These are phyloP conservation scores for Fusarium annulatum DNA, from an alignment of 2,329 filamentous ascomycete genomes.

Conservation along the genomic window DNA sequence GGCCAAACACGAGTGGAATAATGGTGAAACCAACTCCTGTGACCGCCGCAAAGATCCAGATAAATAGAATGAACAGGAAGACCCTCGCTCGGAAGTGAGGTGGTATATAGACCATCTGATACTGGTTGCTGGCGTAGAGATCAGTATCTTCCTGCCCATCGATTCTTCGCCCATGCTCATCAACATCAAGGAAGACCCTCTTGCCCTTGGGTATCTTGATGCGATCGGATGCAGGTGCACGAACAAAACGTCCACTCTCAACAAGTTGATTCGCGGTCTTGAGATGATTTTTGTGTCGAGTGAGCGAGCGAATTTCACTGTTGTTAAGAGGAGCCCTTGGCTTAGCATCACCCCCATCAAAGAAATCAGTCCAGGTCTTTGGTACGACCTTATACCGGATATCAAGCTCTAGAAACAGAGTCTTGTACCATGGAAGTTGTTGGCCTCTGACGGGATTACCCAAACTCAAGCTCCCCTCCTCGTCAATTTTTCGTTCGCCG, in stretches of 20 bases:
- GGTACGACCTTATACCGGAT: slow-evolving; percentile 57
- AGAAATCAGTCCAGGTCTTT: slow-evolving; percentile 68
- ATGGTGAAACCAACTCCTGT: slow-evolving; percentile 89
- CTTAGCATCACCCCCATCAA: slow-evolving; percentile 61
- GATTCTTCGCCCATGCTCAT: slow-evolving; percentile 71
- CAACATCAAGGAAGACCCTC: slow-evolving; percentile 80
- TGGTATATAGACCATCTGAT: slow-evolving; percentile 82
- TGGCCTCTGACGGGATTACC: slow-evolving; percentile 47
- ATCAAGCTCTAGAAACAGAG: slow-evolving; percentile 60
- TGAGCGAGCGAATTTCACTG: slow-evolving; percentile 52
- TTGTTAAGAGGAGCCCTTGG: slow-evolving; percentile 51
- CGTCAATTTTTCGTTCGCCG: slow-evolving; percentile 81
- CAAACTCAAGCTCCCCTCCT: slow-evolving; percentile 77
- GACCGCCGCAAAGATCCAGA: slow-evolving; percentile 92
- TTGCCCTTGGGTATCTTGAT: slow-evolving; percentile 90
- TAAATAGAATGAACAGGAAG: slow-evolving; percentile 84
- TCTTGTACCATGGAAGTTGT: slow-evolving; percentile 53
- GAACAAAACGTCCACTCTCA: slow-evolving; percentile 83
- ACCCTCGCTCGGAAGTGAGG: slow-evolving; percentile 85
- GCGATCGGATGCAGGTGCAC: slow-evolving; percentile 94
- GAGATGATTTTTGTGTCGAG: slow-evolving; percentile 57
- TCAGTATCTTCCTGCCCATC: slow-evolving; percentile 65
- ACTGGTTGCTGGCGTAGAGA: slow-evolving; percentile 68
- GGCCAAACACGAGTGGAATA: slow-evolving; percentile 85
- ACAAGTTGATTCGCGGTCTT: slow-evolving; percentile 66